Evolutionary conservation across 108 stramenopile genomes (phyloP), one percentile per base, ranked within the genome.

Genomic region (Nitzschia sp.): DNA sequence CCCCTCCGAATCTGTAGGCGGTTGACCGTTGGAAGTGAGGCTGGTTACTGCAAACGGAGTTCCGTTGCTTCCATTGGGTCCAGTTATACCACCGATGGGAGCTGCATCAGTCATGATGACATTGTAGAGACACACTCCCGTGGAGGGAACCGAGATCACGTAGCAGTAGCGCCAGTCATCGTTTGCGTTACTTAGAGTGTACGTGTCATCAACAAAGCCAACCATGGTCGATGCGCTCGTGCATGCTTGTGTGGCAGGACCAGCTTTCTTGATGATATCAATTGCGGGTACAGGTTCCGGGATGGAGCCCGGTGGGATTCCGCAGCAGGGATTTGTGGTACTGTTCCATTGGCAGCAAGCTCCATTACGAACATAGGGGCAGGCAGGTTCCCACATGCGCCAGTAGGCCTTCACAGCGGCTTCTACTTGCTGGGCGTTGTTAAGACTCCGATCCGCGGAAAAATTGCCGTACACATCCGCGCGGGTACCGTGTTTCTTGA

Each of bases 371-470:
- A 50, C 63, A 30, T 65, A 52, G 31, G 47, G 63, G 28, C 47
- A 65, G 23, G 63, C 45, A 16, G 45, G 63, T 17, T 65, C 59
- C 59, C 59, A 60, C 2, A 11, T 1, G 34, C 21, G 21, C 59
- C 59, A 60, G 59, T 60, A 60, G 34, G 59, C 59, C 17, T 60
- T 60, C 26, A 30, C 27, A 28, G 27, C 29, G n/a, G n/a, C n/a
- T n/a, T n/a, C n/a, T n/a, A n/a, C n/a, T 41, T 41, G 9, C 38
- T 41, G 38, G 13, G 38, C 38, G 13, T 6, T 41, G 38, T 41
- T 41, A 13, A 41, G 13, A 6, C 13, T 41, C 9, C 13, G 6
- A 13, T 9, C 13, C 9, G 38, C 13, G n/a, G n/a, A n/a, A n/a
- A n/a, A n/a, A n/a, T n/a, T n/a, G n/a, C n/a, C n/a, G 9, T 41